Conservation (phyloP, 768 basidiomycete genomes). For the Leccinum sublutescens region DNA sequence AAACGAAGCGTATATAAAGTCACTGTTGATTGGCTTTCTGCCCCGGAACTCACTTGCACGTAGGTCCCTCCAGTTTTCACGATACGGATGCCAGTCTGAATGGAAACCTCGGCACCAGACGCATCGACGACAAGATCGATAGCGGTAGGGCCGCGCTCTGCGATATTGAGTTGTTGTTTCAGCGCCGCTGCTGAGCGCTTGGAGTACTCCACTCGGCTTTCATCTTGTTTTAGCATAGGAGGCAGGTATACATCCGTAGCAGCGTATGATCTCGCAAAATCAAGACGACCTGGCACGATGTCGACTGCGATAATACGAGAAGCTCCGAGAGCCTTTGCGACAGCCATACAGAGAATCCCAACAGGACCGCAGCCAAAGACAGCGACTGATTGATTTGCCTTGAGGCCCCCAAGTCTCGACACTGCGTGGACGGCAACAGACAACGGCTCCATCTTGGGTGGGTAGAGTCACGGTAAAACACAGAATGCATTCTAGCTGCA, state of each 20-base stretch:
- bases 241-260: slow-evolving; percentile 78
- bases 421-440: slow-evolving; percentile 92
- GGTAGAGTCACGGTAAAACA: slow-evolving; percentile 1
- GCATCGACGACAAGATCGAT: slow-evolving; percentile 91
- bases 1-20: slow-evolving; percentile 8
- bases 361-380: slow-evolving; percentile 91
- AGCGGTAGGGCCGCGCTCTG: slow-evolving; percentile 64
- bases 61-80: slow-evolving; percentile 74
- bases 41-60: slow-evolving; percentile 49
- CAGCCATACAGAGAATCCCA: slow-evolving; percentile 89
- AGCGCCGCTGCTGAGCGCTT: slow-evolving; percentile 67
- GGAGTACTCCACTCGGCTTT: slow-evolving; percentile 70
- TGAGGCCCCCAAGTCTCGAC: slow-evolving; percentile 68
- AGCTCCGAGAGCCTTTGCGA: slow-evolving; percentile 92
- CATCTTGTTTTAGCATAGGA: slow-evolving; percentile 55
- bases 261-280: slow-evolving; percentile 83
- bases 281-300: slow-evolving; percentile 69
- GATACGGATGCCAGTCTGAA: slow-evolving; percentile 80
- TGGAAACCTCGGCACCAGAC: slow-evolving; percentile 89
- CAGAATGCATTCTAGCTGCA: neutral
- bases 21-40: slow-evolving; percentile 4
- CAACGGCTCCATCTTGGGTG: slow-evolving; percentile 82
- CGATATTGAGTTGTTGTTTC: slow-evolving; percentile 61
- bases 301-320: slow-evolving; percentile 82
- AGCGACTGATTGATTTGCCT: slow-evolving; percentile 70